A percentile compares a stretch with the other conserved stretches of the same genome.
Conservation (phyloP, 768 basidiomycete genomes). For the Tylopilus plumbeoviolaceoides region DNA sequence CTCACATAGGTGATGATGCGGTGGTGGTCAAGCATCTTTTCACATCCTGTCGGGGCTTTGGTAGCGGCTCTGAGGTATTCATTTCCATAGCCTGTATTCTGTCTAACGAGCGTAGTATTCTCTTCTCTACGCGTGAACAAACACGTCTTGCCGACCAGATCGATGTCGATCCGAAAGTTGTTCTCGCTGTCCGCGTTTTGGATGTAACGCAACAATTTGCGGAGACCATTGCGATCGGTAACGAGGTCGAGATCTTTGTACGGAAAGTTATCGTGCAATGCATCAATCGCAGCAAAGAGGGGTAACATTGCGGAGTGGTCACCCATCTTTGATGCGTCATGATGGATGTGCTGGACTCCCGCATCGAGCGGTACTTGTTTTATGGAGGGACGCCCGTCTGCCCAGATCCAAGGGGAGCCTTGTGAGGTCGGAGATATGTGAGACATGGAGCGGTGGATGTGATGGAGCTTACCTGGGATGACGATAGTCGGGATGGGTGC, state of each 20-base stretch:
- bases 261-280: slow-evolving; percentile 24
- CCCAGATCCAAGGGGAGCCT: slow-evolving; percentile 65
- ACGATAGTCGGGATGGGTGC: slow-evolving; percentile 43
- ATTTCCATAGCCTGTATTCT: slow-evolving; percentile 47
- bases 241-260: slow-evolving; percentile 41
- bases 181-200: slow-evolving; percentile 20
- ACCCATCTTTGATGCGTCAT: slow-evolving; percentile 47
- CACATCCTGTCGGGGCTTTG: slow-evolving; percentile 43
- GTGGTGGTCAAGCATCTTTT: slow-evolving; percentile 52
- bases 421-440: slow-evolving; percentile 3
- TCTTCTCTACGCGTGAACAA: slow-evolving; percentile 59
- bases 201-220: slow-evolving; percentile 58
- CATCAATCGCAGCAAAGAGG: slow-evolving; percentile 56
- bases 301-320: slow-evolving; percentile 44
- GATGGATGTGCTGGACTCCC: slow-evolving; percentile 49
- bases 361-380: slow-evolving; percentile 52
- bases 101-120: background rate
- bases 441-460: background rate
- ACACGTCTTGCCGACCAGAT: slow-evolving; percentile 58
- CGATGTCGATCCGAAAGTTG: slow-evolving; percentile 66
- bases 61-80: slow-evolving; percentile 62
- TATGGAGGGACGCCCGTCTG: slow-evolving; percentile 42
- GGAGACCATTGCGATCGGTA: slow-evolving; percentile 62
- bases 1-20: slow-evolving; percentile 62
- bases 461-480: slow-evolving; percentile 41